phyloP scores from a whole-genome alignment of 2,329 filamentous ascomycete species.

The Penicillium griseofulvum region DNA sequence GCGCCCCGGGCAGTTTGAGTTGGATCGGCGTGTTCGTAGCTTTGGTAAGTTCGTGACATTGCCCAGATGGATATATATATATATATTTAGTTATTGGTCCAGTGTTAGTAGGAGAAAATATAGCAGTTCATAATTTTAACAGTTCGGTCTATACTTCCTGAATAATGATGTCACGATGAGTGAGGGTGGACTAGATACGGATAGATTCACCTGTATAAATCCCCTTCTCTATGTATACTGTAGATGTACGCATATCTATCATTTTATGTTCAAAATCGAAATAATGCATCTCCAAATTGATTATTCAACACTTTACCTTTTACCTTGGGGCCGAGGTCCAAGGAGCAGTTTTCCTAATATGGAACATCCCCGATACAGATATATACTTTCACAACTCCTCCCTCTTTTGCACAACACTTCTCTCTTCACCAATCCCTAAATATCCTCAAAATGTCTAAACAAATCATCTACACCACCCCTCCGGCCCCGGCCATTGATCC shows the following conservation, averaged over 20 bases:
- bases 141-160: not conserved
- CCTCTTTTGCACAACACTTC: not conserved
- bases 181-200: too few relatives aligned
- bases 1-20: conserved; percentile 5
- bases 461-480: conserved; percentile 37
- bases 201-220: not conserved
- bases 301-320: conserved; percentile 1
- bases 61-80: too few relatives aligned
- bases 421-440: not conserved
- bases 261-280: not conserved
- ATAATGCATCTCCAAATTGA: not conserved
- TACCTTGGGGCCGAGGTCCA: conserved; percentile 20
- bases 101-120: not conserved
- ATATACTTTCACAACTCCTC: not conserved
- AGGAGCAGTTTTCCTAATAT: conserved; percentile 28
- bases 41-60: conserved; percentile 2
- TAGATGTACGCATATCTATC: not conserved
- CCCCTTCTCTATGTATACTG: not conserved
- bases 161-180: not conserved
- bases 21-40: conserved; percentile 1
- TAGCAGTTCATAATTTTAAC: not conserved
- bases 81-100: not conserved
- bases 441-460: conserved; percentile 28
- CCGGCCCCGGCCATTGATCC: conserved; percentile 38
- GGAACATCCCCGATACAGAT: conserved; percentile 20